Percentiles rank a stretch among this genome's conserved stretches.
These are phyloP conservation scores for Kodamaea fungicola DNA, from an alignment of 1,139 yeast genomes.

Conservation along the genomic window DNA sequence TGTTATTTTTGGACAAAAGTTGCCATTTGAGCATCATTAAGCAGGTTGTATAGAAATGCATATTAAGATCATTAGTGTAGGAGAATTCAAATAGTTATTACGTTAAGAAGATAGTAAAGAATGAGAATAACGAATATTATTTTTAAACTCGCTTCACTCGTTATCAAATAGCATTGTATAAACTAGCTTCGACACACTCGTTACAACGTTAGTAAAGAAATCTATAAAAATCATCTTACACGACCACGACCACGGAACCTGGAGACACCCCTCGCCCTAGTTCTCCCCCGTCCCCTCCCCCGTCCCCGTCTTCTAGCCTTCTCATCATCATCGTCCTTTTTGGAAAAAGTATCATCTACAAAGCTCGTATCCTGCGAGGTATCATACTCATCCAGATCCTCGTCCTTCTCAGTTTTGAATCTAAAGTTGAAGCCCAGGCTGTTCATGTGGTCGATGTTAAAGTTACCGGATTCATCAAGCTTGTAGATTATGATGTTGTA, in stretches of 20 bases:
- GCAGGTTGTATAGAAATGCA: background rate
- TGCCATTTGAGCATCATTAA: conserved; percentile 40
- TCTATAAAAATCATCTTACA: no score
- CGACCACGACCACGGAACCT: no score
- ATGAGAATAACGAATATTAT: no score
- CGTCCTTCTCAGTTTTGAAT: conserved; percentile 17
- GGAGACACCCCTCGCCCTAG: conserved; percentile 8
- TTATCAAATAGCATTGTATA: no score
- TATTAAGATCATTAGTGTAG: background rate
- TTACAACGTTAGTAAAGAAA: no score
- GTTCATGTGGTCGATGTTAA: conserved; percentile 26
- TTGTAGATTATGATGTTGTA: conserved; percentile 28
- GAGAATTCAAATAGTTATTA: no score
- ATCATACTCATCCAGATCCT: conserved; percentile 7
- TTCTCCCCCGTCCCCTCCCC: conserved; percentile 9
- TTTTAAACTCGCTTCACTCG: no score
- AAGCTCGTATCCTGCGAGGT: conserved; percentile 8
- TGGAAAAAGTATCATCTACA: conserved; percentile 2
- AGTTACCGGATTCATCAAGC: conserved; percentile 22
- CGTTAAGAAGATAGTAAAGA: no score
- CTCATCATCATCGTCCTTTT: conserved; percentile 9
- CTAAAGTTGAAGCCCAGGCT: conserved; percentile 36
- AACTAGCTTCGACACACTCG: no score
- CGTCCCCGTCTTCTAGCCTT: conserved; percentile 6
- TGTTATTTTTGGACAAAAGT: conserved; percentile 49